Base-by-base conservation (phyloP, 805 yeast genomes). In the Zygosaccharomyces siamensis region DNA sequence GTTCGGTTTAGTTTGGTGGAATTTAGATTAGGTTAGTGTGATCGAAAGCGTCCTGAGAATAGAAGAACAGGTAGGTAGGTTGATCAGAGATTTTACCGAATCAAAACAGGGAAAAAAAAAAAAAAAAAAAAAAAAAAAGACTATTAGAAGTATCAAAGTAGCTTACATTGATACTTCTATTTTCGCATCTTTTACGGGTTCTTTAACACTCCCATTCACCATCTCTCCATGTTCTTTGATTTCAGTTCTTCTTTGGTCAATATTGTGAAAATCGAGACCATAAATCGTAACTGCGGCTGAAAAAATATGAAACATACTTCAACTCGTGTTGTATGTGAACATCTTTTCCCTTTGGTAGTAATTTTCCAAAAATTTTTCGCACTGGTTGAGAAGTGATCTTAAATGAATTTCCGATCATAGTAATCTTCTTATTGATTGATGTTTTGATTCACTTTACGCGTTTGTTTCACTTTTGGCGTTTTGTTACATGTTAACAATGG, bases 301-400 rank as follows among this genome's bases (percentile, higher is more conserved):
- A 38, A 45, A 20, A 33, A n/a, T 35, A 37, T 49, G 52, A 49
- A 49, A 49, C 52, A 38, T 12, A 18, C 18, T 31, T 24, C 36
- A 35, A 31, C 27, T 14, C 46, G 41, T 23, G 39, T 28, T 2
- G 43, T 5, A 40, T 27, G 3, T 30, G 33, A 32, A 30, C 24
- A 11, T 16, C 12, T 28, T 40, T 40, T 40, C 24, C 44, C 27
- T 28, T 24, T 40, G 30, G 27, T 7, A 30, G 44, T 30, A 30
- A 36, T 28, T 30, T 20, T 16, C 20, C 28, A 23, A n/a, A 40
- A 40, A 30, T 16, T 30, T 40, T 40, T 20, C 12, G 28, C 11
- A 26, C 26, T 21, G 5, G 8, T 8, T 33, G 28, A 10, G 33
- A 30, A 10, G 44, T 10, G 44, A 40, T 30, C 20, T 20, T 8